Percentiles rank a stretch among this genome's conserved stretches.
These are phyloP conservation scores for Gliomastix tumulicola DNA, from an alignment of 2,329 filamentous ascomycete species.

Conservation along the genomic window DNA sequence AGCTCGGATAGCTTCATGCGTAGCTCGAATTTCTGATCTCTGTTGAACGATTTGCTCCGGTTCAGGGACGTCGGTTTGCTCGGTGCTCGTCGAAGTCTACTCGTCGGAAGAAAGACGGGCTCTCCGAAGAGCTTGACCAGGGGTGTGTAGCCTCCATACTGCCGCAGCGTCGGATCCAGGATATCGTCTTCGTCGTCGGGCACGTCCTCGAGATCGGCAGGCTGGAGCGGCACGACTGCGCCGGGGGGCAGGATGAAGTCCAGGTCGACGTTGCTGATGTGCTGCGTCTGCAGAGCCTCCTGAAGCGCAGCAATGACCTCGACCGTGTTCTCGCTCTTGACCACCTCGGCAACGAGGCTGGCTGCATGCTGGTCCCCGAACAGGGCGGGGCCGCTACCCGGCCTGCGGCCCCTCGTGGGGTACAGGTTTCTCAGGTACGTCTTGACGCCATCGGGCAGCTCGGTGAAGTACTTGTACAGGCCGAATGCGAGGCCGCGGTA, in stretches of 20 bases:
- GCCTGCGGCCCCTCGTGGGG: slow-evolving; percentile 47
- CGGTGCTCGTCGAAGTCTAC: slow-evolving; percentile 74
- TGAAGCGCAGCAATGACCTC: slow-evolving; percentile 69
- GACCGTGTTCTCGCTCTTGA: slow-evolving; percentile 67
- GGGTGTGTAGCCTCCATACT: slow-evolving; percentile 73
- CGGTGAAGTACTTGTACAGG: slow-evolving; percentile 87
- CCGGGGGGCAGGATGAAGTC: slow-evolving; percentile 80
- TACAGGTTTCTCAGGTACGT: slow-evolving; percentile 56
- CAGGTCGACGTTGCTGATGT: slow-evolving; percentile 77
- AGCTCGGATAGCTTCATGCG: slow-evolving; percentile 86
- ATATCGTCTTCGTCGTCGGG: slow-evolving; percentile 60
- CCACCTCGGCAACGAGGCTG: slow-evolving; percentile 79
- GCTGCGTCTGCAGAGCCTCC: slow-evolving; percentile 72
- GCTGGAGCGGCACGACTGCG: slow-evolving; percentile 59
- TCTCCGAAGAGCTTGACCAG: slow-evolving; percentile 77
- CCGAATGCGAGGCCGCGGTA: slow-evolving; percentile 88
- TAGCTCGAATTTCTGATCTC: slow-evolving; percentile 75
- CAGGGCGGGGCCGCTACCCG: slow-evolving; percentile 59
- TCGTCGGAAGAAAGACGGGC: slow-evolving; percentile 79
- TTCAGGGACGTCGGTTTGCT: slow-evolving; percentile 80
- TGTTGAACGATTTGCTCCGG: slow-evolving; percentile 68
- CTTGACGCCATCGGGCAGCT: slow-evolving; percentile 74
- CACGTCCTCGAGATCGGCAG: slow-evolving; percentile 52
- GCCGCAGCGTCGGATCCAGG: slow-evolving; percentile 54
- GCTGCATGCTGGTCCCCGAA: slow-evolving; percentile 93